These are phyloP conservation scores for Paratinospora sagittata DNA, from an alignment of 164 flowering plant species.

Conservation along the genomic window DNA sequence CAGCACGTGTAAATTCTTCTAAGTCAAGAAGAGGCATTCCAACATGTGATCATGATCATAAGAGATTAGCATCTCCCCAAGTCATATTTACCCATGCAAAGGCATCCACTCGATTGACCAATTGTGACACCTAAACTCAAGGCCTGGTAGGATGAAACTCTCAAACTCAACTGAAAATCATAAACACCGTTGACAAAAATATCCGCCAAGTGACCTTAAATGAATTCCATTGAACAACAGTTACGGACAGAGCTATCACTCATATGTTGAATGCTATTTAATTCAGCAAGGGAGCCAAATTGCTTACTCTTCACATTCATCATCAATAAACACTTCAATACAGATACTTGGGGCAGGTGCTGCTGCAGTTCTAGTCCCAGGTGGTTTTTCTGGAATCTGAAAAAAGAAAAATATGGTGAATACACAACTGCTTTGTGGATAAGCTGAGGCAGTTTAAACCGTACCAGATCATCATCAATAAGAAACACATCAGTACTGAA, in stretches of 20 bases:
- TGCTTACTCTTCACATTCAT: constrained; percentile 69
- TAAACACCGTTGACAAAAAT: no score
- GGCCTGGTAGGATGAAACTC: neutral
- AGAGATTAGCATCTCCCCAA: neutral
- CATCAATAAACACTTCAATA: constrained; percentile 86
- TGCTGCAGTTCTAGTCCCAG: constrained; percentile 33
- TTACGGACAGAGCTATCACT: no score
- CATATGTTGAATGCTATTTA: neutral
- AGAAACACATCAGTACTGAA: no score
- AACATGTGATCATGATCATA: neutral
- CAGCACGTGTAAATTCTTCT: no score
- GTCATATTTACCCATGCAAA: neutral
- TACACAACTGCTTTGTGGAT: neutral
- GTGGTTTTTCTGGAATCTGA: constrained; percentile 61
- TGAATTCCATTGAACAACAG: neutral
- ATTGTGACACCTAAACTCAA: neutral
- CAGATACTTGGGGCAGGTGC: constrained; percentile 30
- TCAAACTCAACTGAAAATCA: neutral
- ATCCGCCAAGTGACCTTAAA: no score
- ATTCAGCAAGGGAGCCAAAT: neutral
- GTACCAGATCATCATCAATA: neutral
- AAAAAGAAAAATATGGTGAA: constrained; percentile 1
- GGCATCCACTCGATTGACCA: neutral
- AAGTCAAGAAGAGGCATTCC: neutral
- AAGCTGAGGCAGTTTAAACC: neutral